Evolutionary conservation across 2,329 filamentous ascomycete genomes (phyloP).

Genomic region (Endothia cerciana): DNA sequence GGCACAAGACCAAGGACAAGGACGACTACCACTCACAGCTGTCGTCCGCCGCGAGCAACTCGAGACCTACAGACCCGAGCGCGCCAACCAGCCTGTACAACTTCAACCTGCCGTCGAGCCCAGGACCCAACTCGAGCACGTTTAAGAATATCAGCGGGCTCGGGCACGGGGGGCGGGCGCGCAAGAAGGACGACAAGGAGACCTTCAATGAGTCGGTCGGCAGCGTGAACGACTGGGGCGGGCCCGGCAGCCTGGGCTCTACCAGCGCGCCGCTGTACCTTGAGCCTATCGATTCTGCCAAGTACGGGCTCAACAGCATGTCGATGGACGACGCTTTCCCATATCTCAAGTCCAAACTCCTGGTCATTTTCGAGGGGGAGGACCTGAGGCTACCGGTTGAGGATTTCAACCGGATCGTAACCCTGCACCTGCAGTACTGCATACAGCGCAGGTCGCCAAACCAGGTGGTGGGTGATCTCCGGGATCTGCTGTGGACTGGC

Average conservation of each 20-base stretch:
- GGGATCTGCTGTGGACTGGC: slow-evolving; percentile 76
- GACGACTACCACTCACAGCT: slow-evolving; percentile 74
- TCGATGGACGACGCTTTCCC: slow-evolving; percentile 82
- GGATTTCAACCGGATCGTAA: slow-evolving; percentile 81
- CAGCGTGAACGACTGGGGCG: slow-evolving; percentile 54
- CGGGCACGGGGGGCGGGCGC: slow-evolving; percentile 76
- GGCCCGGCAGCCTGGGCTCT: slow-evolving; percentile 55
- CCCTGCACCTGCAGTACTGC: slow-evolving; percentile 76
- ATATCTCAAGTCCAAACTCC: slow-evolving; percentile 73
- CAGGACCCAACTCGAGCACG: slow-evolving; percentile 63
- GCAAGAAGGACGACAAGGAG: slow-evolving; percentile 72
- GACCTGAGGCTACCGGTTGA: slow-evolving; percentile 80
- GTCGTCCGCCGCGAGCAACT: slow-evolving; percentile 78
- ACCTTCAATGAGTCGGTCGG: slow-evolving; percentile 56
- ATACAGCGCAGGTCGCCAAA: slow-evolving; percentile 73
- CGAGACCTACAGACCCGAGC: slow-evolving; percentile 73
- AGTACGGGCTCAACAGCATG: slow-evolving; percentile 71
- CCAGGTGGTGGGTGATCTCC: slow-evolving; percentile 74
- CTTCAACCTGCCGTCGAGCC: slow-evolving; percentile 75
- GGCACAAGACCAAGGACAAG: slow-evolving; percentile 74
- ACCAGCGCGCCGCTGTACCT: slow-evolving; percentile 50
- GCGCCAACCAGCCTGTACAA: slow-evolving; percentile 79
- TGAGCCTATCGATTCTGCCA: slow-evolving; percentile 58
- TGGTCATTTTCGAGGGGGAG: slow-evolving; percentile 81
- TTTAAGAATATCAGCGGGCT: slow-evolving; percentile 87